Conservation (phyloP, 2,329 filamentous ascomycete species). For the Periconia sp. region DNA sequence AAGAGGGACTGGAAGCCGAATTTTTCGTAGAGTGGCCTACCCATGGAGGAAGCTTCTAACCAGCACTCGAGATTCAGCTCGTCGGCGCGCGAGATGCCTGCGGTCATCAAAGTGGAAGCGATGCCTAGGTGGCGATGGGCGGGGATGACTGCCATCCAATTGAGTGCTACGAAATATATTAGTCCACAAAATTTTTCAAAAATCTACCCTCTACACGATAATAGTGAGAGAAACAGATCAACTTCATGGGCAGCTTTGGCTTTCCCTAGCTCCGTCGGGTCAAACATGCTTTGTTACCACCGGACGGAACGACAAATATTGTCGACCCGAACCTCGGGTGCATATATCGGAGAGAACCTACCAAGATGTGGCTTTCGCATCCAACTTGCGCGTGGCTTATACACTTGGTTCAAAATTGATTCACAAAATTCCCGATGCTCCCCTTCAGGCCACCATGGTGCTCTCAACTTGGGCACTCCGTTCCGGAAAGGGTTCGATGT, state of each 20-base stretch:
- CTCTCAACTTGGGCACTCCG: conserved; percentile 30
- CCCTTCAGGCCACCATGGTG: conserved; percentile 44
- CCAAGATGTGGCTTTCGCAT: conserved; percentile 43
- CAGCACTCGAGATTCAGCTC: conserved; percentile 42
- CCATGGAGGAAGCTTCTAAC: conserved; percentile 46
- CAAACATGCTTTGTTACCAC: too few relatives aligned
- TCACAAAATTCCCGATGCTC: conserved; percentile 42
- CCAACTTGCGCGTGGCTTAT: conserved; percentile 36
- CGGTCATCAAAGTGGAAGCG: conserved; percentile 43
- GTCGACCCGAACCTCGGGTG: too few relatives aligned
- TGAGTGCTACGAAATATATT: conserved; percentile 30
- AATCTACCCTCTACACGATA: too few relatives aligned
- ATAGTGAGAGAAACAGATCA: not conserved
- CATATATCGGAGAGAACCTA: too few relatives aligned
- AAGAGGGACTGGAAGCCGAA: conserved; percentile 35
- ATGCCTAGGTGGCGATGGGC: conserved; percentile 44
- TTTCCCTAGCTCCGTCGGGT: too few relatives aligned
- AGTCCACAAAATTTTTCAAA: too few relatives aligned
- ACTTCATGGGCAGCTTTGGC: too few relatives aligned
- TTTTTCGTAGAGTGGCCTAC: conserved; percentile 45
- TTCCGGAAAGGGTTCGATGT: conserved; percentile 36
- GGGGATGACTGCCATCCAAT: conserved; percentile 46
- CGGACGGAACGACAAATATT: too few relatives aligned
- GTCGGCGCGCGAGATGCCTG: conserved; percentile 42
- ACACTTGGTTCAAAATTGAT: conserved; percentile 40